A percentile compares a stretch with the other conserved stretches of the same genome.
Evolutionary conservation across 139 green algal species (phyloP).

Genomic region (Tetradesmus obliquus): DNA sequence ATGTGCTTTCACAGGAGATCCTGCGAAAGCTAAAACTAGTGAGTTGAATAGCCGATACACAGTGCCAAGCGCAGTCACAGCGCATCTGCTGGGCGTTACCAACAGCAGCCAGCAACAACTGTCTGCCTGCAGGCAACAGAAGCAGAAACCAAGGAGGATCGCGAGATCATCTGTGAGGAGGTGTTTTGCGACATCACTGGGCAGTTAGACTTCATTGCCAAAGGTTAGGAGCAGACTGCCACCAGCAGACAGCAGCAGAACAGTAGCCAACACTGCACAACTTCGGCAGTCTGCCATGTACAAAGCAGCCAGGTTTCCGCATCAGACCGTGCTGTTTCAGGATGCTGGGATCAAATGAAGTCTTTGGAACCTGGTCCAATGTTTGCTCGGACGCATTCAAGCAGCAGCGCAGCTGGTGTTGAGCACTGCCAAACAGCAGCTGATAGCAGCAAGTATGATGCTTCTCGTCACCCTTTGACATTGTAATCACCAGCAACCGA

Average conservation of each 20-base stretch:
- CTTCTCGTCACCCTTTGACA: too few species aligned
- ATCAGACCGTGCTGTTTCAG: background rate
- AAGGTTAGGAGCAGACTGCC: slow-evolving; percentile 43
- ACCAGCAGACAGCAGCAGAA: background rate
- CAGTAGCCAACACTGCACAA: background rate
- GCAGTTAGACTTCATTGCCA: slow-evolving; percentile 66
- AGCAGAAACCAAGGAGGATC: slow-evolving; percentile 79
- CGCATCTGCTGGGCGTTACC: background rate
- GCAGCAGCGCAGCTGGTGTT: slow-evolving; percentile 28
- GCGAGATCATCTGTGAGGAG: slow-evolving; percentile 82
- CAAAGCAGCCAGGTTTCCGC: background rate
- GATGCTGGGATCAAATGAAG: background rate
- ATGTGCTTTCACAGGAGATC: slow-evolving; percentile 67
- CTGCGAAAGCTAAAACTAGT: slow-evolving; percentile 74
- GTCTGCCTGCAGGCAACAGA: slow-evolving; percentile 52
- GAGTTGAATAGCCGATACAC: background rate
- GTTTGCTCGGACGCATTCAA: background rate
- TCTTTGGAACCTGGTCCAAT: background rate
- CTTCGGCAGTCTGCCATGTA: background rate
- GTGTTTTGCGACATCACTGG: slow-evolving; percentile 89
- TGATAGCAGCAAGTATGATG: background rate
- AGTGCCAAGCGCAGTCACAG: too few species aligned
- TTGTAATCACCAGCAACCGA: too few species aligned
- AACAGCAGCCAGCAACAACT: background rate
- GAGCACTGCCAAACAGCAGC: background rate